phyloP scores from a whole-genome alignment of 257 asterid species.

The Mentha longifolia region DNA sequence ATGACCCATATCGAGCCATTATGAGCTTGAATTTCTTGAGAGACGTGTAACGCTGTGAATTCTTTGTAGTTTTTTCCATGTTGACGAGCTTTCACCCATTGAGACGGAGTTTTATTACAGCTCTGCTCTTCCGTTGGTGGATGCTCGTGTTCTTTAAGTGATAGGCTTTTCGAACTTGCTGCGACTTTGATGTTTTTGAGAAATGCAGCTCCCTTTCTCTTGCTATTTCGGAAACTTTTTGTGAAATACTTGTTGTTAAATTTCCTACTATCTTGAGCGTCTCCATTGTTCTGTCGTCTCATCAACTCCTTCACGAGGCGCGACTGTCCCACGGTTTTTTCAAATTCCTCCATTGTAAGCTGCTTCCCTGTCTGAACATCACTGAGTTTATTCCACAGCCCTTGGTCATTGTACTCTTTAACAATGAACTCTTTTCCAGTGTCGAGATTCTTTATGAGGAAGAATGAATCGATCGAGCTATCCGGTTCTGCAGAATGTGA shows the following conservation, averaged over 20 bases:
- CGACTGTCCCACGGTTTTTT: conserved; percentile 77
- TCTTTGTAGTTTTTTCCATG: conserved; percentile 82
- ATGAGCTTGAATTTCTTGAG: conserved; percentile 90
- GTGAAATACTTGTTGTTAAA: conserved; percentile 50
- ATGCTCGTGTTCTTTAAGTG: conserved; percentile 55
- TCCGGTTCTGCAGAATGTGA: conserved; percentile 34
- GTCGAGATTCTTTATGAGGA: conserved; percentile 90
- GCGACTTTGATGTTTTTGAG: conserved; percentile 66
- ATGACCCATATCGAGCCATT: conserved; percentile 83
- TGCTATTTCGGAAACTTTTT: conserved; percentile 78
- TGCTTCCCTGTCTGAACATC: conserved; percentile 91
- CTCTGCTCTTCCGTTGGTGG: conserved; percentile 32
- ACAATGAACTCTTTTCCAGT: conserved; percentile 85
- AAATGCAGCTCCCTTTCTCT: conserved; percentile 74
- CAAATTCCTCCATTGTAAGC: conserved; percentile 88
- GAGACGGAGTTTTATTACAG: conserved; percentile 46
- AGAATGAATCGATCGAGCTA: conserved; percentile 54
- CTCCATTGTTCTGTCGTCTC: conserved; percentile 49
- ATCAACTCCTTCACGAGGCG: conserved; percentile 86
- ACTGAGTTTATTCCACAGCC: conserved; percentile 85
- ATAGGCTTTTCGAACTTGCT: conserved; percentile 59
- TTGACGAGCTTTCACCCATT: conserved; percentile 80
- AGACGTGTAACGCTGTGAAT: conserved; percentile 75
- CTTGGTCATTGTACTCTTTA: conserved; percentile 73
- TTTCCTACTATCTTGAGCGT: conserved; percentile 46